Percentiles rank a stretch among this genome's conserved stretches.
phyloP scores from a whole-genome alignment of 2,329 filamentous ascomycete genomes.

The Orbilia ellipsospora region DNA sequence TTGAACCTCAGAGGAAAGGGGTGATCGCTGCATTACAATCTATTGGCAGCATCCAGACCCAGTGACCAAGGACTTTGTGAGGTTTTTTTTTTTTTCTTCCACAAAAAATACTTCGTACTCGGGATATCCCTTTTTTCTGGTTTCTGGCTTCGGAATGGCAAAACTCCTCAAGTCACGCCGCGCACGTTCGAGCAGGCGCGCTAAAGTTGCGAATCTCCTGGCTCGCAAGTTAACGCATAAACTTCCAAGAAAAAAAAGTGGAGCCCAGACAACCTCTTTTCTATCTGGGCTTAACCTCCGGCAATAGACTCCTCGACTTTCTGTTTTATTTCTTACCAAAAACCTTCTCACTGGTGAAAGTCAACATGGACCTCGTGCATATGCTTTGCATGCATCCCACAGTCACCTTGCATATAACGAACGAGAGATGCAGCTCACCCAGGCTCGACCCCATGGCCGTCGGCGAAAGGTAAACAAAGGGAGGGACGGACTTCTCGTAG shows the following conservation, averaged over 20 bases:
- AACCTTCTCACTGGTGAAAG: slow-evolving; percentile 52
- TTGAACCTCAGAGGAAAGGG: slow-evolving; percentile 16
- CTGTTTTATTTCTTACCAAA: slow-evolving; percentile 45
- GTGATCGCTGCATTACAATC: slow-evolving; percentile 49
- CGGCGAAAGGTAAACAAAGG: slow-evolving; percentile 56
- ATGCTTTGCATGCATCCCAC: slow-evolving; percentile 55
- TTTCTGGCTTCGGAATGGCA: slow-evolving; percentile 11
- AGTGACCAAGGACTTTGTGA: neutral
- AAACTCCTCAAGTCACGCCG: slow-evolving; percentile 51
- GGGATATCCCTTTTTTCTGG: slow-evolving; percentile 18
- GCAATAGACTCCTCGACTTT: slow-evolving; percentile 32
- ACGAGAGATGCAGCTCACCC: slow-evolving; percentile 54
- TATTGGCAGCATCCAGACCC: slow-evolving; percentile 20
- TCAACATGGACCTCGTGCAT: slow-evolving; percentile 55
- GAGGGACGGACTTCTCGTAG: slow-evolving; percentile 9
- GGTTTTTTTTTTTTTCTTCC: neutral
- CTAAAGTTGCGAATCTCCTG: slow-evolving; percentile 55
- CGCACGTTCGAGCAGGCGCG: slow-evolving; percentile 54
- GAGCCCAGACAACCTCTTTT: slow-evolving; percentile 37
- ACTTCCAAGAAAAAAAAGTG: slow-evolving; percentile 55
- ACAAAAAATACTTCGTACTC: neutral
- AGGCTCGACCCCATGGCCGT: slow-evolving; percentile 52
- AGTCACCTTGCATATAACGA: slow-evolving; percentile 56
- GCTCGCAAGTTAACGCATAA: slow-evolving; percentile 46
- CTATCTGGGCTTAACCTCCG: slow-evolving; percentile 43